Evolutionary conservation across 345 rosid species (phyloP), one percentile per base, ranked within the genome.

Genomic region (Eucalyptus tenuipes): DNA sequence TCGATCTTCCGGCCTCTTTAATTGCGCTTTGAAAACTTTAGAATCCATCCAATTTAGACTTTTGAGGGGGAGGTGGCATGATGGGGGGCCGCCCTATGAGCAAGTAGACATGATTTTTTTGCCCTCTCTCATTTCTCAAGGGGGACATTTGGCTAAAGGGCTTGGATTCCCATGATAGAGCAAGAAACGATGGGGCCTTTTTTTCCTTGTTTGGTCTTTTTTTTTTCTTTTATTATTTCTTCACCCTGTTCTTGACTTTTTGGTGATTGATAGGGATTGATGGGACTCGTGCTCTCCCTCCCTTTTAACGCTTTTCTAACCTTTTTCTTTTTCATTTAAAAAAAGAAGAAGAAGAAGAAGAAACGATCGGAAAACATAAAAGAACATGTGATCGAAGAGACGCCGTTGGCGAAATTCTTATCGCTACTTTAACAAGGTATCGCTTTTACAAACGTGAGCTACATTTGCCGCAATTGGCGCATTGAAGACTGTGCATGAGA

Each of bases 41-140:
- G 17, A 82, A 92, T 91, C 82, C 86, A 89, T 92, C 88, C 57
- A 89, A 88, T 61, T 52, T 92, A 88, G 92, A 90, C 94, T 90
- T 92, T 94, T 53, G 88, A 25, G 29, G 31, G 49, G 57, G 88
- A 48, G 80, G 49, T 37, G 85, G 80, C 87, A 22, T 0, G 89
- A 31, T 87, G 82, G 81, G 81, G 81, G 61, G 61, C 47, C 44
- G 44, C 84, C 82, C 45, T 10, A 24, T 7, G 22, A 18, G 82
- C 82, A 75, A 37, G 4, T 6, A 6, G 82, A 20, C 47, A 2
- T 37, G 82, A 20, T 47, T 55, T 86, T 47, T 8, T 47, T 22
- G 37, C 48, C 66, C 11, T 84, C 24, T 87, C 71, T 85, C 82
- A 40, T 20, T 75, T 75, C 8, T 71, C 82, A 37, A 71, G 7